A percentile compares a stretch with the other conserved stretches of the same genome.
phyloP scores from a whole-genome alignment of 805 yeast species.

The Blastobotrys terrestris region DNA sequence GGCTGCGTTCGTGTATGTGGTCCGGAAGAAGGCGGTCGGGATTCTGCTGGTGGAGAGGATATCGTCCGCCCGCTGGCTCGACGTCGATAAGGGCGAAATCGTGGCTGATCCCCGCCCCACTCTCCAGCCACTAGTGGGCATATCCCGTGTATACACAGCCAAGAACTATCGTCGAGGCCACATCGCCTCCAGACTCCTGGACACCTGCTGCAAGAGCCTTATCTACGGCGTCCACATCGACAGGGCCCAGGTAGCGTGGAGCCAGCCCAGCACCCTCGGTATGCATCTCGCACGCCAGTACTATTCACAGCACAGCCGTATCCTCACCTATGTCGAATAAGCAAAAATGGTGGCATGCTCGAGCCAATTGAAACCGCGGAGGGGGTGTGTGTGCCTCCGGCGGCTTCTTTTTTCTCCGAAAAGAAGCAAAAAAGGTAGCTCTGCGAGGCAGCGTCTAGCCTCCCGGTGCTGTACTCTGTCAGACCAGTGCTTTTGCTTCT shows the following conservation, averaged over 20 bases:
- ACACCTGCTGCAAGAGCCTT: conserved; percentile 33
- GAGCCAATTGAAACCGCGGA: neutral
- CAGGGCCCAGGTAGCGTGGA: conserved; percentile 43
- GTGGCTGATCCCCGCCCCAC: conserved; percentile 27
- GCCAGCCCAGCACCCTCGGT: conserved; percentile 56
- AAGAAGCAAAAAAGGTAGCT: neutral
- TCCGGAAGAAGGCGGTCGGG: conserved; percentile 24
- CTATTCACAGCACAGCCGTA: conserved; percentile 8
- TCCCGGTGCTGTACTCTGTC: no score
- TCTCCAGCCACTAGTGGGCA: conserved; percentile 30
- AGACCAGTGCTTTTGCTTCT: no score
- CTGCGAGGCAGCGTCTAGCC: no score
- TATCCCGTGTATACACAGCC: conserved; percentile 37
- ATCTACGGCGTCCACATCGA: conserved; percentile 41
- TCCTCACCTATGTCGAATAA: conserved; percentile 3
- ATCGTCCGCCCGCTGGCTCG: conserved; percentile 22
- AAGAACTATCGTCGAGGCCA: conserved; percentile 39
- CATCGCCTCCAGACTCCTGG: conserved; percentile 37
- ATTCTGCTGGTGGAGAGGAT: conserved; percentile 21
- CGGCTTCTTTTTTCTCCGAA: neutral
- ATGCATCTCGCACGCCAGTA: conserved; percentile 38
- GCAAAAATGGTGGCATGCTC: neutral
- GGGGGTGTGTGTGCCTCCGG: neutral
- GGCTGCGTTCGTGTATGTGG: conserved; percentile 36
- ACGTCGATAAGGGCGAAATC: conserved; percentile 35